These are phyloP conservation scores for Leptographium lundbergii DNA, from an alignment of 2,329 filamentous ascomycete genomes.

Conservation along the genomic window DNA sequence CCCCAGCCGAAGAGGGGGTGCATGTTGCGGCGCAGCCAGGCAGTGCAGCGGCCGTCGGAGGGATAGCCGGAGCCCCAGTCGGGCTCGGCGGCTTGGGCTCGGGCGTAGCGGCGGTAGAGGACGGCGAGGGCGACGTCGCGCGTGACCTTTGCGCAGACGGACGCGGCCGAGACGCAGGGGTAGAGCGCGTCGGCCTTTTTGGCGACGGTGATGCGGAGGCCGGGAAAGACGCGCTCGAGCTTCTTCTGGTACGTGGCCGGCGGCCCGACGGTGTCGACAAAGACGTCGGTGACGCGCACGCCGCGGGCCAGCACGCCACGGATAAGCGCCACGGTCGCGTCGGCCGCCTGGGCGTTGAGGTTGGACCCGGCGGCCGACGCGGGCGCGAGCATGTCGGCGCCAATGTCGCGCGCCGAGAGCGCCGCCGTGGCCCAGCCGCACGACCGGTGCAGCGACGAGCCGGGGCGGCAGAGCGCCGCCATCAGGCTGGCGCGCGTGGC, in stretches of 20 bases:
- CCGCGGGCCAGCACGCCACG: slow-evolving; percentile 60
- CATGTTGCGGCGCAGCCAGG: slow-evolving; percentile 78
- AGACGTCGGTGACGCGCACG: slow-evolving; percentile 79
- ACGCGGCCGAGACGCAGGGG: slow-evolving; percentile 85
- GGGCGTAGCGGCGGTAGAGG: slow-evolving; percentile 40
- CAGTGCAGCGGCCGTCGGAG: slow-evolving; percentile 65
- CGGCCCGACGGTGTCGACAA: slow-evolving; percentile 86
- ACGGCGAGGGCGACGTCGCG: slow-evolving; percentile 79
- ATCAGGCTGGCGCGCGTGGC: slow-evolving; percentile 62
- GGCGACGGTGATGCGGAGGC: slow-evolving; percentile 59
- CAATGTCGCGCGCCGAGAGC: slow-evolving; percentile 76
- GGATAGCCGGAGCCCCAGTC: slow-evolving; percentile 92
- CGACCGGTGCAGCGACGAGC: slow-evolving; percentile 29
- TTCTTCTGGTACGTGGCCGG: slow-evolving; percentile 75
- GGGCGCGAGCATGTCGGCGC: slow-evolving; percentile 61
- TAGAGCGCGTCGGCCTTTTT: slow-evolving; percentile 91
- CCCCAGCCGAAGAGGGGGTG: slow-evolving; percentile 95
- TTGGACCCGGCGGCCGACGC: slow-evolving; percentile 55
- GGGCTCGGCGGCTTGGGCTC: slow-evolving; percentile 12
- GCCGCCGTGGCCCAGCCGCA: slow-evolving; percentile 78
- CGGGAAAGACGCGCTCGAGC: slow-evolving; percentile 74
- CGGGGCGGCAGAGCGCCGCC: slow-evolving; percentile 53
- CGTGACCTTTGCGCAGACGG: slow-evolving; percentile 92
- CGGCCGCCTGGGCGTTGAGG: slow-evolving; percentile 90
- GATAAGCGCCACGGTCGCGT: slow-evolving; percentile 77